Conservation (phyloP, 1,284 basidiomycete species). For the Caloboletus inedulis region DNA sequence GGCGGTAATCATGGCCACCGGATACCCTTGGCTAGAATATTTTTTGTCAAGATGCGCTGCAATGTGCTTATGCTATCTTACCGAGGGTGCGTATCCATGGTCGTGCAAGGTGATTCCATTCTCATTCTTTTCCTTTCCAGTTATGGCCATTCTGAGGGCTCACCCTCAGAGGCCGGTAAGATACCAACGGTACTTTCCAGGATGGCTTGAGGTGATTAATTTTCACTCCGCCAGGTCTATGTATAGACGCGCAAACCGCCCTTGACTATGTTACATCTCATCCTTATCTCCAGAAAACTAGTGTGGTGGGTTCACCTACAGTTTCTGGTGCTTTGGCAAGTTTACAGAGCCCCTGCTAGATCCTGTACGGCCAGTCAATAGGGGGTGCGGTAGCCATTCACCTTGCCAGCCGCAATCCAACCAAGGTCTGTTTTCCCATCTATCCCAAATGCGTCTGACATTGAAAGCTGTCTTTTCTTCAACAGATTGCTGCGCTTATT, state of each 20-base stretch:
- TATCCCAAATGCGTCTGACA: not conserved
- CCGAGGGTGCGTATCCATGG: conserved; percentile 56
- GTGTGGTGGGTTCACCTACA: conserved; percentile 47
- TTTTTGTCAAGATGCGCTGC: conserved; percentile 80
- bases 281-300: conserved; percentile 63
- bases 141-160: conserved; percentile 81
- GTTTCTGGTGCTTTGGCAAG: not conserved
- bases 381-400: conserved; percentile 95
- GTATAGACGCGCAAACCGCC: conserved; percentile 76
- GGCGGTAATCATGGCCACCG: conserved; percentile 83
- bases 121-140: conserved; percentile 35
- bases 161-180: conserved; percentile 77
- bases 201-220: not conserved
- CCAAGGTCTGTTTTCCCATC: conserved; percentile 45
- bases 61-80: conserved; percentile 91
- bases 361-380: conserved; percentile 92
- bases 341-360: conserved; percentile 38
- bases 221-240: conserved; percentile 49
- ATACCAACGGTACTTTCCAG: not conserved
- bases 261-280: conserved; percentile 78
- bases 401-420: conserved; percentile 77
- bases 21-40: conserved; percentile 85
- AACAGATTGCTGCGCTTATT: conserved; percentile 71
- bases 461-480: not conserved
- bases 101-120: not conserved